Base-by-base conservation (phyloP, 805 yeast species). In the Yarrowia sp. region DNA sequence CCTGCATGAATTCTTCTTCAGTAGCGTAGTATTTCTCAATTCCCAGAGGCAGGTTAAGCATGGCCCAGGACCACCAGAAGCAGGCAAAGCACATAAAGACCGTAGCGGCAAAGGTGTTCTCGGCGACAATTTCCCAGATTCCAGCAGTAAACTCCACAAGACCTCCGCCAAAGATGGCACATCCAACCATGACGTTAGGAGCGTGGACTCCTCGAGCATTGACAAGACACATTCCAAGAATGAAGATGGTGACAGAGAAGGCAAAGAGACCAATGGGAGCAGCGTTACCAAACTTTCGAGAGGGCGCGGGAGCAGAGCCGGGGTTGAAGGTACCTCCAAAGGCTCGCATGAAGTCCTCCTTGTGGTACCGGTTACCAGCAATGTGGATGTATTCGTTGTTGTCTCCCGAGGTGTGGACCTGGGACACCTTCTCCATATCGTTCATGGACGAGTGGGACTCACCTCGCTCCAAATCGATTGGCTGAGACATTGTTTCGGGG, bases 21-120 rank as follows among this genome's bases (percentile, higher is more conserved):
- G 71, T 71, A 41, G 73, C 75, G 68, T 83, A 79, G 1, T 80
- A 80, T 0, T 76, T 75, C 2, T 70, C 73, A 35, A 85, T 80
- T 22, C 83, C 83, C 71, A 84, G 83, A 8, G 82, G 82, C 63
- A 82, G 79, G 64, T 71, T 72, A 56, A 86, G 79, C 5, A 86
- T 86, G 66, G 83, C 88, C 76, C 81, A 85, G 16, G 85, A 75
- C 77, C 84, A 80, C 90, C 90, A 86, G 74, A 85, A 86, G 0
- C 85, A 87, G 43, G 87, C 89, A 67, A 36, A 79, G 14, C 41
- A 30, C 58, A 44, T 43, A 22, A 85, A 76, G 68, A 38, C 80
- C 75, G 83, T 77, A 49, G 83, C 87, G 80, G 87, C 88, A 75
- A 85, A 85, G 38, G 87, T 82, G 74, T 83, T 83, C 68, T 85